Conservation (phyloP, 2,329 filamentous ascomycete genomes). For the Fonsecaea monophora region DNA sequence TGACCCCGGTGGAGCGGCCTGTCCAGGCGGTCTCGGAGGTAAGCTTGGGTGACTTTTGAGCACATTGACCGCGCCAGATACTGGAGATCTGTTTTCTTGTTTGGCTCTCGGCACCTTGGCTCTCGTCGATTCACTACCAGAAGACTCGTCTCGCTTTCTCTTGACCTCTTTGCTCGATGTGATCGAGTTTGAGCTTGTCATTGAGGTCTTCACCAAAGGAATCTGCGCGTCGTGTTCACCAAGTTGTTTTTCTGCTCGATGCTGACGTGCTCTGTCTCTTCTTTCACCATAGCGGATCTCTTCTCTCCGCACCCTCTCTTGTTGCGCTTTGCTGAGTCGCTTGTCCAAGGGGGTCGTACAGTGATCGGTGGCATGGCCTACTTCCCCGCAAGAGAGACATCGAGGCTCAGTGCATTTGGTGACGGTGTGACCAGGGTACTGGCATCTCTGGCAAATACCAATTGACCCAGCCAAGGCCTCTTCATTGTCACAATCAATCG, state of each 20-base stretch:
- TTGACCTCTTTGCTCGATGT: conserved; percentile 22
- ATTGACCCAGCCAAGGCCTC: conserved; percentile 49
- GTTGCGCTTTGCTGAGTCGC: conserved; percentile 48
- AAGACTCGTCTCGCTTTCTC: conserved; percentile 36
- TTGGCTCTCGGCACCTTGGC: conserved; percentile 26
- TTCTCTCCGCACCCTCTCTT: conserved; percentile 46
- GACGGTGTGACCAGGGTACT: conserved; percentile 48
- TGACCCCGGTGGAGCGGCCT: conserved; percentile 15
- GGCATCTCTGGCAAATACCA: conserved; percentile 54
- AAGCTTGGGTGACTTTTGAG: background rate
- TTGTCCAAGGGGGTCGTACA: conserved; percentile 46
- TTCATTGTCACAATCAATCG: conserved; percentile 54
- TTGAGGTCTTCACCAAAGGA: conserved; percentile 43
- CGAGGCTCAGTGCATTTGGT: conserved; percentile 49
- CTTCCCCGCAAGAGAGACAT: conserved; percentile 53
- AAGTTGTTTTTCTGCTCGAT: conserved; percentile 51
- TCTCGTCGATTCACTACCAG: conserved; percentile 14
- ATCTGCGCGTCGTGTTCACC: conserved; percentile 55
- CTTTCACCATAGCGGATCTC: conserved; percentile 47
- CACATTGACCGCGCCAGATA: conserved; percentile 1
- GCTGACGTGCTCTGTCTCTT: conserved; percentile 47
- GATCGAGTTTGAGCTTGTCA: conserved; percentile 17
- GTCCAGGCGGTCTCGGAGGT: conserved; percentile 8
- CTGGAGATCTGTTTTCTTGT: conserved; percentile 12
- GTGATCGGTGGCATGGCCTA: conserved; percentile 48